phyloP scores from a whole-genome alignment of 352 stramenopile species.

The Phytophthora constricta region DNA sequence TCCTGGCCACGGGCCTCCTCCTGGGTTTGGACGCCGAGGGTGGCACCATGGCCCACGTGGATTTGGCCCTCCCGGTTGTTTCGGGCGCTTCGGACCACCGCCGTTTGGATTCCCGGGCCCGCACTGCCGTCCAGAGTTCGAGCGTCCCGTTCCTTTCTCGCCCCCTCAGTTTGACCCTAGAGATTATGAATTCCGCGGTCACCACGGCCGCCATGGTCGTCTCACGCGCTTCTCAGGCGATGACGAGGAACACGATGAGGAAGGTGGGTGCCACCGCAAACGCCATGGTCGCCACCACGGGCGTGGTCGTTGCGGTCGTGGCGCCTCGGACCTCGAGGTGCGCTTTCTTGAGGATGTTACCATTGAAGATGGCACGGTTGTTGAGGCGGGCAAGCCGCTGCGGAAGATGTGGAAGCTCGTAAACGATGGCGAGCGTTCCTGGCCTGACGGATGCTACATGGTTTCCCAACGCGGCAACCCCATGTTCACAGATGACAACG shows the following conservation, averaged over 20 bases:
- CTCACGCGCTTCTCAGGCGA: conserved; percentile 10
- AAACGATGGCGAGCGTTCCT: conserved; percentile 62
- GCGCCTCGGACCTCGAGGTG: conserved; percentile 38
- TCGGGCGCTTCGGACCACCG: conserved; percentile 15
- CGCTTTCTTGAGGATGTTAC: conserved; percentile 82
- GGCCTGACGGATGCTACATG: conserved; percentile 64
- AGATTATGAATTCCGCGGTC: conserved; percentile 13
- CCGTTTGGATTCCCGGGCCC: conserved; percentile 13
- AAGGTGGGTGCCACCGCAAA: conserved; percentile 4
- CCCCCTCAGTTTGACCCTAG: conserved; percentile 16
- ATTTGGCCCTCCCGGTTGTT: conserved; percentile 13
- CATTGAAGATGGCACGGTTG: conserved; percentile 74
- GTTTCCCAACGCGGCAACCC: conserved; percentile 41
- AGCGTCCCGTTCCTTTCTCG: no score
- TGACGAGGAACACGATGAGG: conserved; percentile 9
- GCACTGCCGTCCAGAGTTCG: conserved; percentile 7
- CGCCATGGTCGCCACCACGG: conserved; percentile 15
- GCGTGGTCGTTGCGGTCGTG: conserved; percentile 18
- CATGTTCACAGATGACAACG: conserved; percentile 37
- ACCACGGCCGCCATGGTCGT: conserved; percentile 13
- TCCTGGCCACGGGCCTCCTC: conserved; percentile 3
- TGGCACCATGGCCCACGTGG: conserved; percentile 10
- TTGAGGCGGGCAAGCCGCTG: conserved; percentile 54
- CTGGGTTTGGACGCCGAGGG: neutral
- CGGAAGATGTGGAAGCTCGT: conserved; percentile 82